Base-by-base conservation (phyloP, 352 stramenopile species). In the Phytophthora syringae region DNA sequence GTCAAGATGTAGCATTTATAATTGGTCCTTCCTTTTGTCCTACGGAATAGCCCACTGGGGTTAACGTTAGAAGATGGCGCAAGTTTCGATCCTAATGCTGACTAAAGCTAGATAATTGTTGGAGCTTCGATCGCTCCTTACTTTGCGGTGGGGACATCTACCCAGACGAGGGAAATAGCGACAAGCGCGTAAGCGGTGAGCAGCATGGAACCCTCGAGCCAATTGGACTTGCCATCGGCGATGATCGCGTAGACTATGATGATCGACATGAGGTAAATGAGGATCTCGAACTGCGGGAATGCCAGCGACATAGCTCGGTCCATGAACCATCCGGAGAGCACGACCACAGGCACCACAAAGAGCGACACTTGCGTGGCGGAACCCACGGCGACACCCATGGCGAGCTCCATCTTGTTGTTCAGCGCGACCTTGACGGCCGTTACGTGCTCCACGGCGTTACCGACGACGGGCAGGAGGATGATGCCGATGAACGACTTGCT, bases 361-460 rank as follows among this genome's bases (percentile, higher is more conserved):
- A 99, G 86, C 43, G 96, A 97, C 22, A 99, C 97, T 64, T 99
- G 97, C 12, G 97, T 98, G 20, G 92, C 96, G 0, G 92, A 98
- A 22, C 97, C 97, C n/a, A 99, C 85, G n/a, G 97, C 97, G 25
- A 99, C 96, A 51, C 97, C 97, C 83, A 99, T 98, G 5, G 97
- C 92, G 11, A 99, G 84, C 86, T 99, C 97, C 96, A 99, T 99
- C 79, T 99, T 99, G 76, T 98, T 89, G 76, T 99, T 98, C 59
- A 98, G 90, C 20, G 97, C 97, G 6, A 99, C 97, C 24, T 96
- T 97, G 39, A 99, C 87, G 16, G 97, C 97, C 4, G 97, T 99
- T 32, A 99, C 92, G 69, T 99, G 97, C 75, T 99, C 97, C 2
- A 98, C 97, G n/a, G 97, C 97, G 79, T 99, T 99, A 45, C 97